Conservation (phyloP, 2,329 filamentous ascomycete genomes). For the Talaromyces sp. region DNA sequence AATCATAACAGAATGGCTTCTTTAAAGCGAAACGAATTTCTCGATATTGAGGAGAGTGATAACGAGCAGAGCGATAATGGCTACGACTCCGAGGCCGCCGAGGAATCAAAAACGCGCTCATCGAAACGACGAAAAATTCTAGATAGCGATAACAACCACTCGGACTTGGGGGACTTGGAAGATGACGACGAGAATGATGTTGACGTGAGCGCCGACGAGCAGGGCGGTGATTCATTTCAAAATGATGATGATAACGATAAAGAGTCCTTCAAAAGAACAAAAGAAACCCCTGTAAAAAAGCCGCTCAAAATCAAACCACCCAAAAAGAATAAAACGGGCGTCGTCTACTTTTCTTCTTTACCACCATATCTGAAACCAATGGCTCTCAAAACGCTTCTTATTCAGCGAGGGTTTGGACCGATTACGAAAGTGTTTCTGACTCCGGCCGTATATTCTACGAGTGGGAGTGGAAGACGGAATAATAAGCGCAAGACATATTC, state of each 20-base stretch:
- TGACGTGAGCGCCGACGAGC: constrained; percentile 18
- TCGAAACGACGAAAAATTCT: constrained; percentile 32
- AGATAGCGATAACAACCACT: constrained; percentile 22
- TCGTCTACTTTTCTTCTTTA: constrained; percentile 45
- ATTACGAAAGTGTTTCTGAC: constrained; percentile 45
- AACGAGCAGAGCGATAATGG: constrained; percentile 39
- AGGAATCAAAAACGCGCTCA: constrained; percentile 38
- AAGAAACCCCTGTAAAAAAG: constrained; percentile 14
- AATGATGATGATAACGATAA: constrained; percentile 19
- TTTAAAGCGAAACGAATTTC: constrained; percentile 38
- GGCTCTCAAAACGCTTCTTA: constrained; percentile 42
- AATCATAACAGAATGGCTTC: constrained; percentile 30
- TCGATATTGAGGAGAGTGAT: constrained; percentile 38
- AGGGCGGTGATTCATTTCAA: constrained; percentile 17
- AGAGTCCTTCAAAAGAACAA: constrained; percentile 18
- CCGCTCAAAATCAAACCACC: not conserved
- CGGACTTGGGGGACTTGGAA: constrained; percentile 48
- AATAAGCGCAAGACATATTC: constrained; percentile 44
- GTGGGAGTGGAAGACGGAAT: constrained; percentile 25
- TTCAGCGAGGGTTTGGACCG: constrained; percentile 40
- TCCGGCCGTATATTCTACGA: constrained; percentile 31
- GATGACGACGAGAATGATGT: constrained; percentile 41
- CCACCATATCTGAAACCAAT: constrained; percentile 48
- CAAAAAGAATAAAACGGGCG: constrained; percentile 37
- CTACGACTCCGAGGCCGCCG: constrained; percentile 45